Evolutionary conservation across 78 protist genomes (phyloP).

Genomic region (Chrysochromulina parva): DNA sequence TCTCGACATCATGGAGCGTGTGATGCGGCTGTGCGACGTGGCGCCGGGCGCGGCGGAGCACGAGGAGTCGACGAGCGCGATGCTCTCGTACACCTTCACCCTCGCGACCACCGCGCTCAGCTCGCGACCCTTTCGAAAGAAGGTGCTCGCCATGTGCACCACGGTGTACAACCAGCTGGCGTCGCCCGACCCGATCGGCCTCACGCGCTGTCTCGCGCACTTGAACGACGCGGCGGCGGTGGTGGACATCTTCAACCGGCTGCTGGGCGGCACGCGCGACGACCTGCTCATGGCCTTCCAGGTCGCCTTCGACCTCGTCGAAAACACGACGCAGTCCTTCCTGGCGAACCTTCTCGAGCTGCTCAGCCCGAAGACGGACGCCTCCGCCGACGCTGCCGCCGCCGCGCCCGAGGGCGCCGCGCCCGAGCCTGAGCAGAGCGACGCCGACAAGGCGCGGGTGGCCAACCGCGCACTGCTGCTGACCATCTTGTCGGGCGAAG

Average conservation of each 20-base stretch:
- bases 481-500: slow-evolving; percentile 81
- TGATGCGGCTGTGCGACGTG: slow-evolving; percentile 32
- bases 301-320: slow-evolving; percentile 90
- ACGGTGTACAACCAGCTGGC: slow-evolving; percentile 41
- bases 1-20: slow-evolving; percentile 83
- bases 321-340: slow-evolving; percentile 86
- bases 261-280: slow-evolving; percentile 5
- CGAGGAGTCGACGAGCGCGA: background rate
- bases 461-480: slow-evolving; percentile 41
- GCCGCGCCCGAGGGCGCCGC: background rate
- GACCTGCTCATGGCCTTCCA: background rate
- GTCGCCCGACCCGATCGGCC: slow-evolving; percentile 54
- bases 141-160: slow-evolving; percentile 46
- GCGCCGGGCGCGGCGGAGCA: background rate
- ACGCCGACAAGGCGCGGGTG: background rate
- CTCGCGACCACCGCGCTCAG: slow-evolving; percentile 29
- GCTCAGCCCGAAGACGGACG: slow-evolving; percentile 2
- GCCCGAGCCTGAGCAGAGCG: background rate
- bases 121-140: slow-evolving; percentile 52
- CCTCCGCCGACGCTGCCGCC: background rate
- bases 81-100: slow-evolving; percentile 64
- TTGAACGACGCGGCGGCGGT: slow-evolving; percentile 49
- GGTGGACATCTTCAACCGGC: background rate
- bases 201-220: slow-evolving; percentile 33
- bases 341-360: slow-evolving; percentile 41